phyloP scores from a whole-genome alignment of 805 yeast species.

The Komagataella ulmi region DNA sequence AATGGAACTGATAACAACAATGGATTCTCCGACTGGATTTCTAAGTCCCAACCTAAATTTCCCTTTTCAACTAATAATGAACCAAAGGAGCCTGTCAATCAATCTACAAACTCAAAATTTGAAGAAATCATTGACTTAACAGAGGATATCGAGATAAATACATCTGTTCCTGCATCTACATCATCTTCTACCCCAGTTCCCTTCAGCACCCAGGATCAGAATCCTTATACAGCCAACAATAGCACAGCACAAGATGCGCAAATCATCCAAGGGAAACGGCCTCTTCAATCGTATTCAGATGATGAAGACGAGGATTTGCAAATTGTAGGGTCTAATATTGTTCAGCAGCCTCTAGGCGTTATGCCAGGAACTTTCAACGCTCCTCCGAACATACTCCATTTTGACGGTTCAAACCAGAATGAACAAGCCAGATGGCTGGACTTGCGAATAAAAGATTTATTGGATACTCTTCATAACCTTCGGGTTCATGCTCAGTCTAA shows the following conservation, averaged over 20 bases:
- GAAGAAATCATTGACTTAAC: not conserved
- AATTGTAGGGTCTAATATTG: not conserved
- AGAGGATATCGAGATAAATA: not conserved
- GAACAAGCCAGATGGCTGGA: not conserved
- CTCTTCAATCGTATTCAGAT: not conserved
- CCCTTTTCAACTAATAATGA: not conserved
- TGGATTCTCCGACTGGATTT: not conserved
- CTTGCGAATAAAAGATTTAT: not conserved
- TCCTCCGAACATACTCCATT: not conserved
- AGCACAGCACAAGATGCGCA: not conserved
- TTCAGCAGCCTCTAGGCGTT: conserved; percentile 27
- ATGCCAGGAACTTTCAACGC: conserved; percentile 14
- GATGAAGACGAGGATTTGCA: not conserved
- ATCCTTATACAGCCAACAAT: not conserved
- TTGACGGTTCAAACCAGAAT: not conserved
- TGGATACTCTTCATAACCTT: not conserved
- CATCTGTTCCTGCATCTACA: not conserved
- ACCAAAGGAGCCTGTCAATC: not conserved
- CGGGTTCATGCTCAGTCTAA: not conserved
- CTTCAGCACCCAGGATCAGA: not conserved
- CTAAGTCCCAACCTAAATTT: not conserved
- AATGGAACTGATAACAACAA: not conserved
- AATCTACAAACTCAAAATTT: not conserved
- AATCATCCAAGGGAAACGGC: not conserved
- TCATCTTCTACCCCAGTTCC: not conserved